These are phyloP conservation scores for Auriculariales sp. DNA, from an alignment of 768 basidiomycete species.

Conservation along the genomic window DNA sequence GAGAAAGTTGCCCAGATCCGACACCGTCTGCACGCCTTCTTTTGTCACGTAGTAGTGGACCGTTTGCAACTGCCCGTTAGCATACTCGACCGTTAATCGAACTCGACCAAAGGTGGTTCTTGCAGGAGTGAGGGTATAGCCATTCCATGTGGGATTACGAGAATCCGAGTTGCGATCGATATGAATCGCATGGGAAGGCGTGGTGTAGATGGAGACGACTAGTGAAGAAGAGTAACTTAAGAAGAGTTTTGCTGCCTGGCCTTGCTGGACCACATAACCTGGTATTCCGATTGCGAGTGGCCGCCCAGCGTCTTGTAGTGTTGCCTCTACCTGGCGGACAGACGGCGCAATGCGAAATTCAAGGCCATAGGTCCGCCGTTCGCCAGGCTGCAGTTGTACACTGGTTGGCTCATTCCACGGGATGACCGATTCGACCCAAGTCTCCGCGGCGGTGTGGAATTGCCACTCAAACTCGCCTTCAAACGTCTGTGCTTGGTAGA, in stretches of 20 bases:
- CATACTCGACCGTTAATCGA: slow-evolving; percentile 32
- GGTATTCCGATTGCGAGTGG: slow-evolving; percentile 39
- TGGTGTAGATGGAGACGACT: slow-evolving; percentile 29
- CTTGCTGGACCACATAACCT: slow-evolving; percentile 35
- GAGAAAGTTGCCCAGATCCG: slow-evolving; percentile 37
- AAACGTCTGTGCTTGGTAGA: slow-evolving; percentile 48
- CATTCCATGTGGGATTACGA: slow-evolving; percentile 25
- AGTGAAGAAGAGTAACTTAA: slow-evolving; percentile 26
- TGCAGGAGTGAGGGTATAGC: slow-evolving; percentile 30
- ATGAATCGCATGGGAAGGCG: slow-evolving; percentile 29
- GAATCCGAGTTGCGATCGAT: slow-evolving; percentile 32
- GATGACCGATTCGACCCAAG: slow-evolving; percentile 40
- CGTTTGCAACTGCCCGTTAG: slow-evolving; percentile 35
- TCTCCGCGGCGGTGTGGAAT: slow-evolving; percentile 41
- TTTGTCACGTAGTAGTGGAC: slow-evolving; percentile 38
- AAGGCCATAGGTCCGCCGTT: slow-evolving; percentile 37
- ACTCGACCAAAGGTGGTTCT: slow-evolving; percentile 32
- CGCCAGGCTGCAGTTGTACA: slow-evolving; percentile 27
- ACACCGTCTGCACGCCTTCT: slow-evolving; percentile 26
- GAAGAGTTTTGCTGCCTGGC: slow-evolving; percentile 36
- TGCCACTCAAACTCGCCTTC: slow-evolving; percentile 47
- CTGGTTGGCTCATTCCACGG: slow-evolving; percentile 43
- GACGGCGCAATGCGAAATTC: slow-evolving; percentile 35
- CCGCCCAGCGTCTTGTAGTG: slow-evolving; percentile 23
- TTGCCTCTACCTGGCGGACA: slow-evolving; percentile 33